These are phyloP conservation scores for Lentinula sp. DNA, from an alignment of 768 basidiomycete species.

Conservation along the genomic window DNA sequence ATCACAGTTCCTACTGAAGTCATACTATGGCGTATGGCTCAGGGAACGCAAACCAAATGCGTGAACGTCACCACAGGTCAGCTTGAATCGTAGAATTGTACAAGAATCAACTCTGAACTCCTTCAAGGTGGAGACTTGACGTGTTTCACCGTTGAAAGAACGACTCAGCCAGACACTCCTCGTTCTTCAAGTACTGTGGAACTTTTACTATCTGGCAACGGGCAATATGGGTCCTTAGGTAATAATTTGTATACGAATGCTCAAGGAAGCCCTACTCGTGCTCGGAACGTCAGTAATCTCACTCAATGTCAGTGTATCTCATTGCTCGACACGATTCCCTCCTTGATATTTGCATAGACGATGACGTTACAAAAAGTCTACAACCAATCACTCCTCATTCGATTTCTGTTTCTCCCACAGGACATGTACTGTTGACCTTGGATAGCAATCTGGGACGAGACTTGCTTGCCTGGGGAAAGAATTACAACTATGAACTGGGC, in stretches of 20 bases:
- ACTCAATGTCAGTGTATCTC: constrained; percentile 63
- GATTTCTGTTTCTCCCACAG: constrained; percentile 65
- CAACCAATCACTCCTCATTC: constrained; percentile 58
- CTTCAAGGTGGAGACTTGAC: constrained; percentile 65
- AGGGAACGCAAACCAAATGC: constrained; percentile 52
- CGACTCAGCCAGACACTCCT: constrained; percentile 4
- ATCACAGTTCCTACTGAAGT: constrained; percentile 86
- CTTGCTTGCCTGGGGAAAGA: constrained; percentile 68
- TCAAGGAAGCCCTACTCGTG: constrained; percentile 63
- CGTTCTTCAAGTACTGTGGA: constrained; percentile 25
- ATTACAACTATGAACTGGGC: constrained; percentile 70
- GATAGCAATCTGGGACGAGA: constrained; percentile 66
- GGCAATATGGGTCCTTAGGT: constrained; percentile 76
- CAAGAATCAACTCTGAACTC: background rate
- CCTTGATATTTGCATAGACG: constrained; percentile 36
- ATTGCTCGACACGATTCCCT: background rate
- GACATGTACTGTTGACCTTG: constrained; percentile 72
- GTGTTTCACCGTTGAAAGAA: constrained; percentile 67
- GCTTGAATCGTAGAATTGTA: background rate
- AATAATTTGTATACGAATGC: constrained; percentile 63
- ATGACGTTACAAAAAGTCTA: constrained; percentile 53
- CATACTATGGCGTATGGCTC: constrained; percentile 55
- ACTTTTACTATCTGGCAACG: constrained; percentile 76
- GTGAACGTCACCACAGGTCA: constrained; percentile 59
- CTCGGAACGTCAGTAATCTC: constrained; percentile 77